Base-by-base conservation (phyloP, 2,329 filamentous ascomycete species). In the Microcyclosporella mali region DNA sequence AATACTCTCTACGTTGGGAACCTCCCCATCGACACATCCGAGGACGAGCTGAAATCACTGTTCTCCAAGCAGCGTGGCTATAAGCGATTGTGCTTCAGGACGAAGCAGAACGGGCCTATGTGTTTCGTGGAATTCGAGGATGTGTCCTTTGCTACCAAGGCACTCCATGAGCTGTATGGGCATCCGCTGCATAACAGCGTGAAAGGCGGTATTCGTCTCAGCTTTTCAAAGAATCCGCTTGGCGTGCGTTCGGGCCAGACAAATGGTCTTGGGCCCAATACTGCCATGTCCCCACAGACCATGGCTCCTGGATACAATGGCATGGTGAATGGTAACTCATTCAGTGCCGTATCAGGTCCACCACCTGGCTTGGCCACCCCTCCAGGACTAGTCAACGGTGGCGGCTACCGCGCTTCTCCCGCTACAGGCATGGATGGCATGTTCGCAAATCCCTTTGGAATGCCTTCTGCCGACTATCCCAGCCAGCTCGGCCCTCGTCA, bases 1-100 rank as follows among this genome's bases (percentile, higher is more conserved):
- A 97, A 98, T 62, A 98, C 92, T 0, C 74, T 98, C 6, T 97
- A 98, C 59, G 90, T 98, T 15, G 90, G 92, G n/a, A 97, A 98
- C 58, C 71, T 98, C 33, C 92, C 90, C 0, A 79, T 89, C 43
- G 86, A 95, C 61, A 94, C 89, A 0, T 90, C 86, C 0, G 92
- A 98, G 60, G 90, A 97, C 60, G 92, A 97, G 64, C 77, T 98
- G 43, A 97, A 97, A 67, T 80, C 84, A 16, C 77, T 95, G 60
- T 98, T 98, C 61, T 88, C 84, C 18, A 90, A 89, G 66, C 87
- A 94, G 64, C 82, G 89, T 36, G 92, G 92, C 3, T 98, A 95
- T 71, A 97, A 94, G 69, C 79, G 92, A 19, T 79, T 98, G 6
- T 95, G 88, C 61, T 95, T 95, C 73, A 79, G 90, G 27, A 94